A percentile compares a stretch with the other conserved stretches of the same genome.
Conservation (phyloP, 768 basidiomycete species). For the Serendipita vermifera region DNA sequence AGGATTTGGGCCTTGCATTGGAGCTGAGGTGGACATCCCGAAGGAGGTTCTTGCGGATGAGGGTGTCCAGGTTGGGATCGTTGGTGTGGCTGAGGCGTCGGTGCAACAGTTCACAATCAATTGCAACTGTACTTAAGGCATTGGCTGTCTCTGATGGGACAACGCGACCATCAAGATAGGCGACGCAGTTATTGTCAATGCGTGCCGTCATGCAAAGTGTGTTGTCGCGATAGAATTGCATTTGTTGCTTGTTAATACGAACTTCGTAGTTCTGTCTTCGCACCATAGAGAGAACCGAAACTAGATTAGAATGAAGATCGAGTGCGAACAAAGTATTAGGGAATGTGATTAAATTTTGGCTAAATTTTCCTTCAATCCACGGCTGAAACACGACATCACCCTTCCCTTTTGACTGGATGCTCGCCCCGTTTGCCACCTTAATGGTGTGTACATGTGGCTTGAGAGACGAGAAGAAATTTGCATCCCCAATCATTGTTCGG, state of each 20-base stretch:
- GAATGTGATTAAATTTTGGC: not conserved
- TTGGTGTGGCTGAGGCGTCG: slow-evolving; percentile 22
- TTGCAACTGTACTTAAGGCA: slow-evolving; percentile 17
- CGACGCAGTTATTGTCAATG: slow-evolving; percentile 18
- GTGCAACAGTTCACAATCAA: slow-evolving; percentile 23
- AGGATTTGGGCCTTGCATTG: slow-evolving; percentile 18
- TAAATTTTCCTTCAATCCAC: slow-evolving; percentile 1
- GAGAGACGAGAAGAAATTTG: not conserved
- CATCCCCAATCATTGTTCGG: slow-evolving; percentile 7
- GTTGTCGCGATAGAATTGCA: not conserved
- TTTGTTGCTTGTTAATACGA: not conserved
- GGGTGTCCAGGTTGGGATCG: slow-evolving; percentile 15
- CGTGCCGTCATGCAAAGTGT: slow-evolving; percentile 17
- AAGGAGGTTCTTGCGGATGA: slow-evolving; percentile 17
- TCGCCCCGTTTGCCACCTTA: not conserved
- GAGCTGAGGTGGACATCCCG: slow-evolving; percentile 21
- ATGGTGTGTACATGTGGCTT: not conserved
- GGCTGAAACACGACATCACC: slow-evolving; percentile 8
- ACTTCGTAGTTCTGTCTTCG: not conserved
- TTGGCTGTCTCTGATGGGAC: slow-evolving; percentile 10
- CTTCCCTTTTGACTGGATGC: not conserved
- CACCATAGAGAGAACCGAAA: slow-evolving; percentile 10
- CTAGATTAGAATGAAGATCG: slow-evolving; percentile 3
- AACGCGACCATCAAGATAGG: slow-evolving; percentile 19
- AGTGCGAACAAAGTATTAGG: slow-evolving; percentile 10